Percentiles rank a stretch among this genome's conserved stretches.
phyloP scores from a whole-genome alignment of 495 filamentous ascomycete genomes.

The Tuber brumale region DNA sequence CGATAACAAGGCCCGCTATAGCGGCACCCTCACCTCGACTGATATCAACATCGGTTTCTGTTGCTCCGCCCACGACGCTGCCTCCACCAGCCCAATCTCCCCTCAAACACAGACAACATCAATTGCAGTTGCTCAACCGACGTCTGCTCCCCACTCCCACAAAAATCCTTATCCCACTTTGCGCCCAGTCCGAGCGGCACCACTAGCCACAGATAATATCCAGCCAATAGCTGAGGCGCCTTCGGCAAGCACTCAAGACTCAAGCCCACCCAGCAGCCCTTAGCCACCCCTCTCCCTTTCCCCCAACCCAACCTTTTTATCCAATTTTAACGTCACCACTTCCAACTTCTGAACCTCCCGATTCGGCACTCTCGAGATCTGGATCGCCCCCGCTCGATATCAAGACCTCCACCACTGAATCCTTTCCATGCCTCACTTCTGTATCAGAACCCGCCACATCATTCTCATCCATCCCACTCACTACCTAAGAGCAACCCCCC shows the following conservation, averaged over 20 bases:
- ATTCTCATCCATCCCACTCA: background rate
- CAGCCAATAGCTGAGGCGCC: background rate
- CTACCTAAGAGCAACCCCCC: background rate
- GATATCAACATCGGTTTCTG: background rate
- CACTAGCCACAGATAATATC: background rate
- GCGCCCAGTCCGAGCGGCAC: background rate
- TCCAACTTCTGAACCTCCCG: background rate
- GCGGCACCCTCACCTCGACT: background rate
- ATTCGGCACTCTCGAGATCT: background rate
- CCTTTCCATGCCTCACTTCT: background rate
- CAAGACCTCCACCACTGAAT: background rate
- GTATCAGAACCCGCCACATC: background rate
- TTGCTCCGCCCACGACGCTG: background rate
- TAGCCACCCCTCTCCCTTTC: background rate
- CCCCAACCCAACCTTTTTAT: background rate
- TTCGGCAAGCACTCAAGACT: background rate
- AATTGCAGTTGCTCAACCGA: background rate
- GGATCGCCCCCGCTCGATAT: background rate
- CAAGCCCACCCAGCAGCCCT: background rate
- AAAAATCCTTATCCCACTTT: background rate
- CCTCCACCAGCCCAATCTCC: background rate
- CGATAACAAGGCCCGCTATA: background rate
- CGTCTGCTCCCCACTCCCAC: background rate
- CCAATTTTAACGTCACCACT: background rate
- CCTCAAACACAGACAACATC: background rate